Base-by-base conservation (phyloP, 1,139 yeast species). In the Ogataea hybrid region DNA sequence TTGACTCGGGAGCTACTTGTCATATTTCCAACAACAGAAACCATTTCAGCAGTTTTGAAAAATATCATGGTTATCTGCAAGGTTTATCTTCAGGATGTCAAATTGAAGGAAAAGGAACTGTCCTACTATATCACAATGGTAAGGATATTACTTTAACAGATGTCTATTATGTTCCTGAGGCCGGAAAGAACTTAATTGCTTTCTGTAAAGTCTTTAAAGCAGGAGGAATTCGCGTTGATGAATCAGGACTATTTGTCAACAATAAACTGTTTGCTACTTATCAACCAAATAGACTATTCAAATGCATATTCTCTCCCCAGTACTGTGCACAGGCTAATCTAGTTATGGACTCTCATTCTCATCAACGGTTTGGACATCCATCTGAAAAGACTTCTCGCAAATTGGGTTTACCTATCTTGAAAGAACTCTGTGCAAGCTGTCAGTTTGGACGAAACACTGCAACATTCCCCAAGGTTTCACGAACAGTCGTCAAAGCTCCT, bases 1-100 rank as follows among this genome's bases (percentile, higher is more conserved):
- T 32, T 21, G 35, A 22, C 12, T 32, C 35, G 10, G 35, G 35
- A n/a, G 35, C 35, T n/a, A 22, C 7, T 32, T 12, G 21, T 22
- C 35, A 32, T 32, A 20, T 21, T 11, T 32, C 28, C 8, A 32
- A 32, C 15, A 32, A 22, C n/a, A 3, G n/a, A 8, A 22, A 11
- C n/a, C 35, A 32, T 15, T 32, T 32, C 20, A 22, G 12, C 6
- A 8, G n/a, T 14, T 11, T 32, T 9, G 14, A 11, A 32, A 11
- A 10, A 5, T 12, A 15, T 10, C 6, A 22, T 12, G 35, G 35
- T 12, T 15, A 11, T 14, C 12, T 32, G 6, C 16, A 15, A 14
- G 34, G 34, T 12, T 14, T 21, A 15, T 14, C 21, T 23, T 17
- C 20, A 11, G 18, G 28, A 9, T 22, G 28, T 32, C 15, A 5